phyloP scores from a whole-genome alignment of 148 eudicot species.

The Simmondsia chinensis region DNA sequence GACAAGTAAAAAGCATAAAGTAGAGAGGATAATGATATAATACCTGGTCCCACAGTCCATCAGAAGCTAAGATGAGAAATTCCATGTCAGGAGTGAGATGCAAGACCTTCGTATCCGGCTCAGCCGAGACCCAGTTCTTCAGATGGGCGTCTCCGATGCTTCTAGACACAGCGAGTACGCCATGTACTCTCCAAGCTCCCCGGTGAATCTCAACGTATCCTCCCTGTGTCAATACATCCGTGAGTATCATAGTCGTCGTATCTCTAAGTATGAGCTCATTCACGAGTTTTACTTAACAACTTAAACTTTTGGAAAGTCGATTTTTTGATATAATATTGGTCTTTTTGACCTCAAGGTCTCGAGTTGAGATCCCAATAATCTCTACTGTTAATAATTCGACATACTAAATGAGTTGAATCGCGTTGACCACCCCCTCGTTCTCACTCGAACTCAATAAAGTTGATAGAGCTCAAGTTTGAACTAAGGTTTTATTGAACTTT shows the following conservation, averaged over 20 bases:
- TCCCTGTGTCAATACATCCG: conserved; percentile 38
- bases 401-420: too few species aligned
- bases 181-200: conserved; percentile 91
- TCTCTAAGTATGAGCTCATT: too few species aligned
- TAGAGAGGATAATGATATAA: neutral
- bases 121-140: conserved; percentile 75
- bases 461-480: too few species aligned
- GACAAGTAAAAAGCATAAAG: neutral
- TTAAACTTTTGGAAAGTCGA: too few species aligned
- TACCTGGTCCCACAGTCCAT: conserved; percentile 95
- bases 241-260: neutral
- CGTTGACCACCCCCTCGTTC: too few species aligned
- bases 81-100: conserved; percentile 53
- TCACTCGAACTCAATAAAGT: too few species aligned
- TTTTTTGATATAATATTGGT: too few species aligned
- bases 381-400: too few species aligned
- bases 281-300: too few species aligned
- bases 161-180: conserved; percentile 80
- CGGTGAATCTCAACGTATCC: conserved; percentile 78
- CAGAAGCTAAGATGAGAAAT: conserved; percentile 80
- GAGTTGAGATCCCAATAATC: too few species aligned
- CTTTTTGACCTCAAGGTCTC: too few species aligned
- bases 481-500: too few species aligned
- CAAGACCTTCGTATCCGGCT: conserved; percentile 59
- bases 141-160: conserved; percentile 92